Evolutionary conservation across 2,329 filamentous ascomycete species (phyloP), one percentile per base, ranked within the genome.

Genomic region (Sclerotinia spermophila): DNA sequence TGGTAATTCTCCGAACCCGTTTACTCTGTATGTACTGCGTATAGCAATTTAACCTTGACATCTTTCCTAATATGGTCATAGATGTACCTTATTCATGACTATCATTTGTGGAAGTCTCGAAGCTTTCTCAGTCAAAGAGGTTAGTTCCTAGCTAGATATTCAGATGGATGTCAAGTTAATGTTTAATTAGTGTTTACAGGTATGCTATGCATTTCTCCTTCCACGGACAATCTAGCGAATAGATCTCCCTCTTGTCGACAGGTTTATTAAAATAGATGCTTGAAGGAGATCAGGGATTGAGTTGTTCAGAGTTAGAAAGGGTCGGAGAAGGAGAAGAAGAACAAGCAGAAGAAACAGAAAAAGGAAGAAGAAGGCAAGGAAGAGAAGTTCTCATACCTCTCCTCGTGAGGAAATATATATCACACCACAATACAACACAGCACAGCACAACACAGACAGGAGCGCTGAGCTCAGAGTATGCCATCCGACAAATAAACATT

Each of bases 401-500:
- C 51, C 40, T 38, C 21, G 27, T 44, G 38, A 35, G 38, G 17
- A 48, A 2, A 33, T 35, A 53, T 38, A 51, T 21, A n/a, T 24
- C 17, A 21, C 27, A 58, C 30, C 17, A 7, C 27, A 56, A 15
- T 33, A 38, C 35, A 38, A 5, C 27, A 33, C 27, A 21, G 24
- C 48, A 51, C 48, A 51, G n/a, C 27, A 59, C 19, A 58, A 33
- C 35, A 69, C 45, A 55, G 40, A 42, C 27, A 55, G 19, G 19
- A 55, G 27, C 15, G 51, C 44, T 69, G 15, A 27, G 21, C 35
- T 55, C 24, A 48, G n/a, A 38, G 38, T 30, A 53, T 65, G 38
- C 40, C 68, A 65, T 69, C 68, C 59, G 48, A 65, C 48, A 48
- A 53, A 62, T 40, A n/a, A 42, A 51, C 21, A 35, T 30, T n/a